Evolutionary conservation across 2,329 filamentous ascomycete genomes (phyloP).

Genomic region (Nemania bipapillata): DNA sequence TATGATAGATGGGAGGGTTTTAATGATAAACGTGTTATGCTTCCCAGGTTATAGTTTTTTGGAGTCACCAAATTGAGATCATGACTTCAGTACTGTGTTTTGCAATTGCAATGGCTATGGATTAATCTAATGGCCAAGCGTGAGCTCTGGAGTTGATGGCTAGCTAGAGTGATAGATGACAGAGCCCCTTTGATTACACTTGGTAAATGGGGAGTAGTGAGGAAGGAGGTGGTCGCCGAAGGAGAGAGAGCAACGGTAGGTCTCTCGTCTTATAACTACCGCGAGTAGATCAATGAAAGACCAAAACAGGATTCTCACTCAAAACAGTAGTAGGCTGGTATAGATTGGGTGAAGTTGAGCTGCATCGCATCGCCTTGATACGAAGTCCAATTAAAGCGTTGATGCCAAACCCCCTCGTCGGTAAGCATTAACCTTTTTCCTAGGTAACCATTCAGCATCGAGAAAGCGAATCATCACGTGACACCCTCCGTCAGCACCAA

Average conservation of each 20-base stretch:
- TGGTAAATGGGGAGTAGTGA: not conserved
- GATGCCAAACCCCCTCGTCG: conserved; percentile 14
- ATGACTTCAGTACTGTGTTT: too few relatives aligned
- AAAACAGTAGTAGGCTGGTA: not conserved
- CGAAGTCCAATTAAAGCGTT: conserved; percentile 24
- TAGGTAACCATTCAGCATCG: conserved; percentile 6
- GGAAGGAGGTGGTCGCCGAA: not conserved
- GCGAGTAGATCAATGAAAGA: not conserved
- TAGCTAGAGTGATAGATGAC: not conserved
- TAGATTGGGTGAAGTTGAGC: not conserved
- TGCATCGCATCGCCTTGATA: not conserved
- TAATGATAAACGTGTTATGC: not conserved
- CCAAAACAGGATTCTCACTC: not conserved
- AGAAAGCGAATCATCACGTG: conserved; percentile 22
- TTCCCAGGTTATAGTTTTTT: not conserved
- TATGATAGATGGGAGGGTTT: too few relatives aligned
- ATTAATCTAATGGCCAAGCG: not conserved
- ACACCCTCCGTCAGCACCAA: conserved; percentile 14
- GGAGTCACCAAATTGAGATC: not conserved
- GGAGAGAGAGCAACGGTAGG: too few relatives aligned
- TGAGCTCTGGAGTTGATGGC: not conserved
- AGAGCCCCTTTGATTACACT: not conserved
- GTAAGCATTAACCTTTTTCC: conserved; percentile 26
- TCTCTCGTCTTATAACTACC: not conserved
- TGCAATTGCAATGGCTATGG: not conserved